Evolutionary conservation across 2,329 filamentous ascomycete species (phyloP).

Genomic region (Colletotrichum ledebouriae): DNA sequence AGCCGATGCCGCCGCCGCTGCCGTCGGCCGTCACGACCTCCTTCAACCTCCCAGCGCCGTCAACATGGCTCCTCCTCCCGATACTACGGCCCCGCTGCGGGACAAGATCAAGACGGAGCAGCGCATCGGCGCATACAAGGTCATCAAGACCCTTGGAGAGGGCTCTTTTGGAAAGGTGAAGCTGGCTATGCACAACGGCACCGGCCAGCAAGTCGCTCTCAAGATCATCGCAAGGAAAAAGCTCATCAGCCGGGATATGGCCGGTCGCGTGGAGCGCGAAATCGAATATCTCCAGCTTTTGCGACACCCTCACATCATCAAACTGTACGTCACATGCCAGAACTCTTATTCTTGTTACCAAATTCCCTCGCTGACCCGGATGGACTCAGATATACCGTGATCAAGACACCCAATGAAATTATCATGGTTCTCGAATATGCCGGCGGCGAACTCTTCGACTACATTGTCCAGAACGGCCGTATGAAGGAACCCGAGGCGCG

Average conservation of each 20-base stretch:
- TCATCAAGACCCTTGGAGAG: constrained; percentile 91
- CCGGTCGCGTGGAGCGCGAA: constrained; percentile 95
- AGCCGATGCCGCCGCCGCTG: constrained; percentile 37
- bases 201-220: constrained; percentile 93
- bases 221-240: constrained; percentile 99
- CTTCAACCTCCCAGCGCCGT: constrained; percentile 47
- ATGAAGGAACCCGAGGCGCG: constrained; percentile 94
- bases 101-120: constrained; percentile 77
- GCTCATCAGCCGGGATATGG: constrained; percentile 97
- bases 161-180: constrained; percentile 99
- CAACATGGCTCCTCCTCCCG: constrained; percentile 51
- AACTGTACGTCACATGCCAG: constrained; percentile 74
- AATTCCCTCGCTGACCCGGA: constrained; percentile 13
- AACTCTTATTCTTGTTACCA: not conserved
- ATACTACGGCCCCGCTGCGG: constrained; percentile 46
- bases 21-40: constrained; percentile 44
- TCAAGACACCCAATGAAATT: constrained; percentile 93
- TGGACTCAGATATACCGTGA: constrained; percentile 85
- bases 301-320: constrained; percentile 98
- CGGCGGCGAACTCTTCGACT: constrained; percentile 96
- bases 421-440: constrained; percentile 99
- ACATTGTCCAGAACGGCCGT: constrained; percentile 93
- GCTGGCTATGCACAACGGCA: constrained; percentile 91
- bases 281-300: constrained; percentile 98
- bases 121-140: constrained; percentile 91